Conservation (phyloP, 169 alveolate species). For the Plasmodium chabaudi region DNA sequence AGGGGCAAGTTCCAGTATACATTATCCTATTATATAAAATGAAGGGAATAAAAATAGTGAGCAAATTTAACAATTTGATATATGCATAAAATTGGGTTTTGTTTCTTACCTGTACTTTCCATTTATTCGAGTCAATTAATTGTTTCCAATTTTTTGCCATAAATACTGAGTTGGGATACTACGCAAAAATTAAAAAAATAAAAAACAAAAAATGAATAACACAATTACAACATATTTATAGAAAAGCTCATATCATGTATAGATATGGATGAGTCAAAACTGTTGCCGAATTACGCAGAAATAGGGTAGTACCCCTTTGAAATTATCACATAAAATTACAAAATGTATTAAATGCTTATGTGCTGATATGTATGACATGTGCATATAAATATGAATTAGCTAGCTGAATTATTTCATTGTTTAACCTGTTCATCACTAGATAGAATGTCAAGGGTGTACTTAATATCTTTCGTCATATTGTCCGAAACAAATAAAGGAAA, state of each 20-base stretch:
- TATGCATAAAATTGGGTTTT: slow-evolving; percentile 1
- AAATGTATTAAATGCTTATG: too few species aligned
- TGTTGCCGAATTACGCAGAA: background rate
- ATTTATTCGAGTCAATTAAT: slow-evolving; percentile 18
- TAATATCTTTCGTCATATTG: slow-evolving; percentile 51
- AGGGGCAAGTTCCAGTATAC: slow-evolving; percentile 63
- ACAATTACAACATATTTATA: background rate
- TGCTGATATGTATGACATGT: background rate
- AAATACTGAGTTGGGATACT: slow-evolving; percentile 64
- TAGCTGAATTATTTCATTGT: background rate
- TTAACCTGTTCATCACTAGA: slow-evolving; percentile 39
- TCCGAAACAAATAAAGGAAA: slow-evolving; percentile 62
- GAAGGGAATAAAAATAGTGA: background rate
- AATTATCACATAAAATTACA: too few species aligned
- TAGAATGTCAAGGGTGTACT: slow-evolving; percentile 28
- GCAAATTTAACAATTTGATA: background rate
- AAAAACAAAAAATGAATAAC: background rate
- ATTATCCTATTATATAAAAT: slow-evolving; percentile 16
- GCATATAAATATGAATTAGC: background rate
- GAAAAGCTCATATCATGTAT: background rate
- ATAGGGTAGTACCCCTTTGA: background rate
- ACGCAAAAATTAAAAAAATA: slow-evolving; percentile 6
- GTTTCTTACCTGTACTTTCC: slow-evolving; percentile 38
- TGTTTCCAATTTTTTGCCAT: slow-evolving; percentile 69
- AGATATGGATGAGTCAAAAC: too few species aligned